Percentiles rank a stretch among this genome's conserved stretches.
Evolutionary conservation across 2,329 filamentous ascomycete genomes (phyloP).

Genomic region (Botrytis deweyae): DNA sequence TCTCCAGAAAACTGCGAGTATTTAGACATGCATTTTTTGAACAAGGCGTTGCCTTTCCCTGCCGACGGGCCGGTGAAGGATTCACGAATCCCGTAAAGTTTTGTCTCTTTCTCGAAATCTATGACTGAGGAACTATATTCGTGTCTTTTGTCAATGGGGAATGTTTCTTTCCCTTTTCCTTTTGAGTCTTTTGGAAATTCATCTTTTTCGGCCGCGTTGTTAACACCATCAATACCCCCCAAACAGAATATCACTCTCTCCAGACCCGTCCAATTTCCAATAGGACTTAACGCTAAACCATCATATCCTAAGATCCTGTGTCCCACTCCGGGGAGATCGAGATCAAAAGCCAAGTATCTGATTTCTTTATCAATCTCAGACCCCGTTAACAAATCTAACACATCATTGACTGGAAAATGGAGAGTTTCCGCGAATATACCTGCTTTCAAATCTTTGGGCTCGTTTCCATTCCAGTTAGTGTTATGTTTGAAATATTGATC

Average conservation of each 20-base stretch:
- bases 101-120: neutral
- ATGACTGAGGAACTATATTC: neutral
- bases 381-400: neutral
- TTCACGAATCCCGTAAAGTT: neutral
- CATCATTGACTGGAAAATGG: neutral
- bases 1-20: neutral
- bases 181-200: neutral
- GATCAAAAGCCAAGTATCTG: neutral
- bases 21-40: neutral
- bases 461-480: neutral
- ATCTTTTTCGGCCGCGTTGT: neutral
- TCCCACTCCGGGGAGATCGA: neutral
- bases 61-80: neutral
- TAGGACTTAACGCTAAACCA: fast-evolving
- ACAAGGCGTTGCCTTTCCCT: neutral
- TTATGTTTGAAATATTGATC: neutral
- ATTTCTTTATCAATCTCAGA: neutral
- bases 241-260: neutral
- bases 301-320: fast-evolving
- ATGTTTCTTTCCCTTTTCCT: neutral
- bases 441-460: neutral
- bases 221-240: neutral
- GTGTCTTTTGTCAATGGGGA: fast-evolving
- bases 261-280: neutral
- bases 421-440: neutral